phyloP scores from a whole-genome alignment of 176 grass and related monocot species.

The Olyra latifolia region DNA sequence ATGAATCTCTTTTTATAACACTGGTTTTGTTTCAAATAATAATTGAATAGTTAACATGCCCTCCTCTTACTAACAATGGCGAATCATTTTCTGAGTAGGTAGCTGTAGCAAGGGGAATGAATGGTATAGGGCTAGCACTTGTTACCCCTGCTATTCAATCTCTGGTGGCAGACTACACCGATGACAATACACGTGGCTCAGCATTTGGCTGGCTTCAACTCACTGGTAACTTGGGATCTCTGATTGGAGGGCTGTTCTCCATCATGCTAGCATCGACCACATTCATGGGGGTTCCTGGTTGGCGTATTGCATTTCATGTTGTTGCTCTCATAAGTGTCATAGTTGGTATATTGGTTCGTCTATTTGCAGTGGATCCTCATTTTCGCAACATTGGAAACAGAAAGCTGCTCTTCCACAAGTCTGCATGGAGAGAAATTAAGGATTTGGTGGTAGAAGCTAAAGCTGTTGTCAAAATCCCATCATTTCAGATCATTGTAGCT shows the following conservation, averaged over 20 bases:
- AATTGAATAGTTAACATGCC: not conserved
- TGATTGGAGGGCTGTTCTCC: constrained; percentile 8
- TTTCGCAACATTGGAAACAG: not conserved
- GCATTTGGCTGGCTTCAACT: constrained; percentile 25
- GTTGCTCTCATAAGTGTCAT: not conserved
- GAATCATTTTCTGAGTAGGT: not conserved
- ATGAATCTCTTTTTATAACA: no score
- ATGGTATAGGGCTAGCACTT: not conserved
- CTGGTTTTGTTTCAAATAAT: no score
- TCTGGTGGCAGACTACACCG: not conserved
- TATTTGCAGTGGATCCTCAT: constrained; percentile 19
- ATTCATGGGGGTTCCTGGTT: not conserved
- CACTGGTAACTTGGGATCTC: constrained; percentile 2
- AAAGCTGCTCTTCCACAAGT: not conserved
- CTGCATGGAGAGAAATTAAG: constrained; percentile 10
- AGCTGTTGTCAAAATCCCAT: constrained; percentile 1
- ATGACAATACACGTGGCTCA: constrained; percentile 15
- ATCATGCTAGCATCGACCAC: constrained; percentile 2
- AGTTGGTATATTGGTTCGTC: not conserved
- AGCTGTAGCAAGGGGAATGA: constrained; percentile 22
- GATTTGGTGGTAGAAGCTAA: constrained; percentile 12
- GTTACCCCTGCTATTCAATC: constrained; percentile 15
- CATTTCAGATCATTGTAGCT: constrained; percentile 13
- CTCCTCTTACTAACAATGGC: not conserved
- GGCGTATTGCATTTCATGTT: not conserved